Percentiles rank a stretch among this genome's conserved stretches.
These are phyloP conservation scores for Tulasnella sp. DNA, from an alignment of 768 basidiomycete species.

Conservation along the genomic window DNA sequence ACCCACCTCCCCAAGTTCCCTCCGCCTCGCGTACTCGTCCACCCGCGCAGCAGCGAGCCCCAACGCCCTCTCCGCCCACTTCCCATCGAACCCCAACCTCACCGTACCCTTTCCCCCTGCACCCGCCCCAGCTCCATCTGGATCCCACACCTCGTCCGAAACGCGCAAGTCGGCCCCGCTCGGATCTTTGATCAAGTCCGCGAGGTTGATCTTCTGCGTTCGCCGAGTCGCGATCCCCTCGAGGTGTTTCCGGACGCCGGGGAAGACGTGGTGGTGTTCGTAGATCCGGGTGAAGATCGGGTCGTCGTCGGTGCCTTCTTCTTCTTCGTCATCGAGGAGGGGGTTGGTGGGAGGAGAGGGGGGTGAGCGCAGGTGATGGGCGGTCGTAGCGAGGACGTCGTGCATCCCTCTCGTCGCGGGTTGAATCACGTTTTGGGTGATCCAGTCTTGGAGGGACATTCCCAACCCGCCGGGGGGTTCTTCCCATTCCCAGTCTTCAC, in stretches of 20 bases:
- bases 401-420: slow-evolving; percentile 34
- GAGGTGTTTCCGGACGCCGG: neutral
- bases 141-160: neutral
- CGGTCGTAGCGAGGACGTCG: neutral
- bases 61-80: slow-evolving; percentile 43
- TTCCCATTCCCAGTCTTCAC: slow-evolving; percentile 6
- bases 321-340: neutral
- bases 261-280: neutral
- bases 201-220: neutral
- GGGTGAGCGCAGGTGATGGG: slow-evolving; percentile 1
- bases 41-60: slow-evolving; percentile 46
- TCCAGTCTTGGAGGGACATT: slow-evolving; percentile 28
- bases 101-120: slow-evolving; percentile 23
- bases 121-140: slow-evolving; percentile 14
- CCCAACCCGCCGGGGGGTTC: slow-evolving; percentile 6
- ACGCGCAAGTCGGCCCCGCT: slow-evolving; percentile 7
- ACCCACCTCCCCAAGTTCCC: slow-evolving; percentile 26
- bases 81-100: slow-evolving; percentile 29
- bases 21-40: slow-evolving; percentile 18
- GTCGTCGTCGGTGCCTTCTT: neutral
- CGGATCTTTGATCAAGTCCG: neutral
- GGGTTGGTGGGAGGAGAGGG: slow-evolving; percentile 9
- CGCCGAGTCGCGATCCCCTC: neutral
- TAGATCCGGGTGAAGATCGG: neutral
- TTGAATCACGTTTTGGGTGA: slow-evolving; percentile 32